Evolutionary conservation across 176 grass and related monocot species (phyloP), one percentile per base, ranked within the genome.

Genomic region (Avena insularis): DNA sequence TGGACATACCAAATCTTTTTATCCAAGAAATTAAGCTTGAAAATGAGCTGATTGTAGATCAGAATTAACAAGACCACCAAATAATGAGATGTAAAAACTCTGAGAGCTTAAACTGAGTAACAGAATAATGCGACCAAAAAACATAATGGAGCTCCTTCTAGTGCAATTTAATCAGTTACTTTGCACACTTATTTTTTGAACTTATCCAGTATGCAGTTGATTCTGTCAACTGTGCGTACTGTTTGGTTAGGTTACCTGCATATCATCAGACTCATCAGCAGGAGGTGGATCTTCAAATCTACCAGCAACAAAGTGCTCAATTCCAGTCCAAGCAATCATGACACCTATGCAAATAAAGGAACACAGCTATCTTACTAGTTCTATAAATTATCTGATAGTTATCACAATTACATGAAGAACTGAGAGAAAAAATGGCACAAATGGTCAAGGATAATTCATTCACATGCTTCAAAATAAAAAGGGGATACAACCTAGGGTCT

Each of bases 271-370:
- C 76, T 94, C 93, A 64, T 95, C 74, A 81, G 51, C 86, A 68
- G 88, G 75, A 31, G 93, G 96, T 83, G 96, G 96, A 75, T 94
- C 79, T 19, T 95, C 96, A 80, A 92, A 95, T 92, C 96, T 95
- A 84, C 96, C 96, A 9, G 50, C 80, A 54, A 94, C 51, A 43
- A 95, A 98, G 80, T 95, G 93, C 86, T 98, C 96, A 65, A 98
- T 94, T 68, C 96, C 96, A 70, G 96, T 94, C 93, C 96, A 98
- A 91, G 96, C 96, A 92, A 98, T 92, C 96, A 98, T 98, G 48
- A 95, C 96, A 48, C 93, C 96, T 98, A 84, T 60, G 47, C 73
- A 80, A 81, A 92, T 15, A 64, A 16, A 77, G 50, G n/a, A 85
- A 50, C 29, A 81, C 57, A 67, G 16, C 51, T 61, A 60, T 19